Evolutionary conservation across 2,329 filamentous ascomycete species (phyloP).

Genomic region (Pseudocercospora ulei): DNA sequence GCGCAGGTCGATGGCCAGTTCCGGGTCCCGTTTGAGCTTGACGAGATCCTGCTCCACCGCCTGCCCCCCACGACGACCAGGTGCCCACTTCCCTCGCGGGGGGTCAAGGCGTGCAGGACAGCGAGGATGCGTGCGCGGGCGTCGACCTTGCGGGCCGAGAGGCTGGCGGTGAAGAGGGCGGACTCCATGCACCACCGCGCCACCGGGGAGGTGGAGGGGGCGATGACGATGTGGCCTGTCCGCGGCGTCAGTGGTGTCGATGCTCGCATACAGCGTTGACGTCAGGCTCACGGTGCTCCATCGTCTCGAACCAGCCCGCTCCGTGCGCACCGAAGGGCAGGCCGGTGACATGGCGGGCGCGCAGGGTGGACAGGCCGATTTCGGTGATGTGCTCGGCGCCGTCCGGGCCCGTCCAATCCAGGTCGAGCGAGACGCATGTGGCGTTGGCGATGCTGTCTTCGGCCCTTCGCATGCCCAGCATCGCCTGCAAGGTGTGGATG

Average conservation of each 20-base stretch:
- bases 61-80: conserved; percentile 3
- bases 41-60: conserved; percentile 1
- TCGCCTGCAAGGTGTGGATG: conserved; percentile 2
- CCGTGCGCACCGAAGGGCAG: conserved; percentile 3
- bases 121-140: neutral
- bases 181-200: neutral
- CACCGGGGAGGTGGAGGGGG: neutral
- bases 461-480: neutral
- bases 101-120: neutral
- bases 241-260: conserved; percentile 2
- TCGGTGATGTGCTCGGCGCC: conserved; percentile 7
- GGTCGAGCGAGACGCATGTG: conserved; percentile 12
- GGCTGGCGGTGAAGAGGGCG: neutral
- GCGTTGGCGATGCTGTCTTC: neutral
- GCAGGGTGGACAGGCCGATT: conserved; percentile 10
- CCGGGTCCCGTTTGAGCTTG: neutral
- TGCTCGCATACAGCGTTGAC: neutral
- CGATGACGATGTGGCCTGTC: conserved; percentile 9
- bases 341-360: conserved; percentile 1
- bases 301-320: conserved; percentile 8
- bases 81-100: neutral
- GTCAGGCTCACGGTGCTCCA: conserved; percentile 13
- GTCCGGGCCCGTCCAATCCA: conserved; percentile 6
- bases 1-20: neutral
- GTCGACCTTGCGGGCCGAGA: neutral